A percentile compares a stretch with the other conserved stretches of the same genome.
Evolutionary conservation across 371 early-diverging fungal genomes (phyloP).

Genomic region (Vairimorpha apis): DNA sequence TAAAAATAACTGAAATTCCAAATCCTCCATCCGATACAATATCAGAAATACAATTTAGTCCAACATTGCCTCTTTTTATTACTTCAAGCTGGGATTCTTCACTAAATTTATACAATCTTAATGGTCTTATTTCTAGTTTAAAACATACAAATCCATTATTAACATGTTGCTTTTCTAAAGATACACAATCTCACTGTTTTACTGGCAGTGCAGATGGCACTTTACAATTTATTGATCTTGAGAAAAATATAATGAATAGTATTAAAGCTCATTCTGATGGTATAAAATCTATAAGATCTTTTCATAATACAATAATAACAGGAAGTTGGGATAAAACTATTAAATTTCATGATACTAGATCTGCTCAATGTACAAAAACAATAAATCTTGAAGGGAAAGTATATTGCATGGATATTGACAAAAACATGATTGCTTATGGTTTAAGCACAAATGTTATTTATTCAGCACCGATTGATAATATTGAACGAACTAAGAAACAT

Average conservation of each 20-base stretch:
- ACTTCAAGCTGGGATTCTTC: slow-evolving; percentile 62
- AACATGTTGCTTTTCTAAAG: slow-evolving; percentile 48
- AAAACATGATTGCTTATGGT: slow-evolving; percentile 70
- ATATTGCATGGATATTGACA: slow-evolving; percentile 75
- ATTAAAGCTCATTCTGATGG: slow-evolving; percentile 52
- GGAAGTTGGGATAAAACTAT: slow-evolving; percentile 89
- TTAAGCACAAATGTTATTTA: slow-evolving; percentile 71
- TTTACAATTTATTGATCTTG: slow-evolving; percentile 48
- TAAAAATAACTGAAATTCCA: slow-evolving; percentile 30
- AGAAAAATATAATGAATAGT: slow-evolving; percentile 10
- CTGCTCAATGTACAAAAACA: slow-evolving; percentile 68
- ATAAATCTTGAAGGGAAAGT: slow-evolving; percentile 73
- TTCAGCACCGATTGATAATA: slow-evolving; percentile 68
- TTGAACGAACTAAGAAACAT: slow-evolving; percentile 18
- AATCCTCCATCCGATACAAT: slow-evolving; percentile 58
- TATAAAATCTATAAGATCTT: slow-evolving; percentile 46
- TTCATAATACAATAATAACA: slow-evolving; percentile 69
- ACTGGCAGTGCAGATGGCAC: slow-evolving; percentile 59
- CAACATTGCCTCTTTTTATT: slow-evolving; percentile 39
- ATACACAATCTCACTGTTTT: slow-evolving; percentile 34
- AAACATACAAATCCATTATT: slow-evolving; percentile 54
- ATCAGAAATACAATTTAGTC: slow-evolving; percentile 54
- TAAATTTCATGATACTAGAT: slow-evolving; percentile 79
- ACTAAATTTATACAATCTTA: slow-evolving; percentile 33
- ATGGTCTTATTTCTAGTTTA: slow-evolving; percentile 15